Evolutionary conservation across 1,284 basidiomycete genomes (phyloP), one percentile per base, ranked within the genome.

Genomic region (Macrocystidia cucumis): DNA sequence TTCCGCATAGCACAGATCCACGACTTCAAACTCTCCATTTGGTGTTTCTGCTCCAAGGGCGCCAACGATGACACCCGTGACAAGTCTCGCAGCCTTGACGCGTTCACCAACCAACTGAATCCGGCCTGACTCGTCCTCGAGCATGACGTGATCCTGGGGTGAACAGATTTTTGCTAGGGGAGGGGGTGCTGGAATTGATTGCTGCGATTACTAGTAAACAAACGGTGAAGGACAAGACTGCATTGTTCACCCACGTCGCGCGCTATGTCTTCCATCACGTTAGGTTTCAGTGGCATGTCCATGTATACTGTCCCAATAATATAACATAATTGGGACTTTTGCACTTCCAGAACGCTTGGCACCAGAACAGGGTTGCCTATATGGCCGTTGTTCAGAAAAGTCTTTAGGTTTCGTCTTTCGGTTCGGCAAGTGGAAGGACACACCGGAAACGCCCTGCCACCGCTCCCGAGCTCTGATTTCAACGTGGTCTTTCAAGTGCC

Each of bases 211-310:
- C n/a, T n/a, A n/a, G 23, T 32, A 19, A 9, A 34, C 29, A 9
- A 14, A 27, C 17, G 9, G 25, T 9, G 30, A 32, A 16, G 29
- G 13, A 34, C 14, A 33, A 39, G 22, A 32, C 16, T 21, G 25
- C 14, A 20, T 35, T 16, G 31, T 26, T 32, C 31, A 65, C 85
- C 49, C 51, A 96, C 95, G 51, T 98, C 91, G 52, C 89, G 72
- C 9, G 84, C 91, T 46, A 98, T 75, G 47, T 99, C 96, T 50
- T 93, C 86, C 37, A 99, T 72, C 9, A 99, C 89, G 49, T 98
- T 97, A 0, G 95, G 95, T 56, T 99, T 99, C 38, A 97, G 70
- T 3, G 89, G 89, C 96, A 98, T 98, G 43, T 96, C 88, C 74
- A 96, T 84, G 59, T 98, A 99, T 1, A 98, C 78, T 0, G 95